Base-by-base conservation (phyloP, 2,329 filamentous ascomycete genomes). In the Diaporthe velutina region DNA sequence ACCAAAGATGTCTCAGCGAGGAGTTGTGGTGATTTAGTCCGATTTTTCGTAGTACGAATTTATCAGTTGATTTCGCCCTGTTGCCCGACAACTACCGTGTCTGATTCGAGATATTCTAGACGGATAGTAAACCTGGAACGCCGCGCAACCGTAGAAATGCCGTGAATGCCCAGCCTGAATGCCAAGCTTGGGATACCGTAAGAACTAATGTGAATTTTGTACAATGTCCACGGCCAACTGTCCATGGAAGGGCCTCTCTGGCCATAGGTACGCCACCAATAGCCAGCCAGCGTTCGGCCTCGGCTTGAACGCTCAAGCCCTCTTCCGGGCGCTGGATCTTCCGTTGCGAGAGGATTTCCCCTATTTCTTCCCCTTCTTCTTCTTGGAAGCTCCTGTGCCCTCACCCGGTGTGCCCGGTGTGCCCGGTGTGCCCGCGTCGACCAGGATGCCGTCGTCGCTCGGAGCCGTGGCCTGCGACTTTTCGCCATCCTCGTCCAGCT, bases 391-490 rank as follows among this genome's bases (percentile, higher is more conserved):
- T 70, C 84, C 81, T n/a, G 86, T 84, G 10, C 81, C 81, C 28
- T 80, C 81, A 9, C 79, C 78, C 25, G 83, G 80, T 2, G 83
- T 88, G 78, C 83, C 83, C 52, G 84, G n/a, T n/a, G n/a, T n/a
- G n/a, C n/a, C n/a, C 25, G 83, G 80, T 2, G 83, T 88, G 78
- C 83, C 83, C 52, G 84, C 84, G 80, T 97, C 94, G 66, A 98
- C 94, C 77, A 97, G 85, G 33, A 98, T 94, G 25, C 96, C 93
- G 75, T 95, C 93, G 74, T 95, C 93, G 81, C 92, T 93, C 5
- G 76, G 80, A 77, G 76, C 82, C 77, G 80, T 83, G 76, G 82
- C 83, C 19, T 86, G 83, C 60, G 81, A 83, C 78, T 87, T 85
- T 76, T 90, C 88, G 77, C 89, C 90, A 42, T 90, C 90, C 35